Conservation (phyloP, 352 stramenopile species). For the Phytopythium mirpurense region DNA sequence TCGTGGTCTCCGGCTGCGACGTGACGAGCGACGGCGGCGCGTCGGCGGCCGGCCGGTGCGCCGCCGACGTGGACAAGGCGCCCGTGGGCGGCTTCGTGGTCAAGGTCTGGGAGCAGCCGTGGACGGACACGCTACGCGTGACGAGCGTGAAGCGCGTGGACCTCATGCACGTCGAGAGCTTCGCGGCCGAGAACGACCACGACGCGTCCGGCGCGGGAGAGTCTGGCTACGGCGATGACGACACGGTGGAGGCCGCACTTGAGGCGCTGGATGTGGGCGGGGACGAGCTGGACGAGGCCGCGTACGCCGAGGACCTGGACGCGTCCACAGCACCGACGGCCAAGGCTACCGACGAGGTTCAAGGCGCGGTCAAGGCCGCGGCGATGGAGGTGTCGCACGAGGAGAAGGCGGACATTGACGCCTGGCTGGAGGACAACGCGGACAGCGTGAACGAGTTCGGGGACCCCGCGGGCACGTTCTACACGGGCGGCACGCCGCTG, state of each 20-base stretch:
- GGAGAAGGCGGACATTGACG: constrained; percentile 47
- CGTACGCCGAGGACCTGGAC: neutral
- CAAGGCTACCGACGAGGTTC: neutral
- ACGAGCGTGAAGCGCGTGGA: constrained; percentile 29
- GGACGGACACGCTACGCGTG: constrained; percentile 45
- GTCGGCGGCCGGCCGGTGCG: constrained; percentile 35
- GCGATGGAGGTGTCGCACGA: constrained; percentile 20
- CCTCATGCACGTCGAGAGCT: constrained; percentile 10
- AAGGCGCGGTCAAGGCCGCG: constrained; percentile 4
- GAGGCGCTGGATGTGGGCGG: constrained; percentile 7
- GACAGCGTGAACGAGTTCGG: constrained; percentile 53
- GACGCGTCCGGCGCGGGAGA: constrained; percentile 8
- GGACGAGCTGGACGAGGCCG: constrained; percentile 7
- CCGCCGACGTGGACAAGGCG: neutral
- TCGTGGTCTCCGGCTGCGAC: constrained; percentile 16
- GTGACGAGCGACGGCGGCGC: constrained; percentile 9
- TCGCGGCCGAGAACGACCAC: constrained; percentile 54
- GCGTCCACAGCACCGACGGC: no score
- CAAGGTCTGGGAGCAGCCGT: constrained; percentile 10
- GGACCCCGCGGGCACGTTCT: constrained; percentile 43
- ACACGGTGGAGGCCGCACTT: constrained; percentile 5
- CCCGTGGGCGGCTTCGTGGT: constrained; percentile 7
- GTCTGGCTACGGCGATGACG: constrained; percentile 3
- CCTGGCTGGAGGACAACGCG: constrained; percentile 47
- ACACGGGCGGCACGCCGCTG: constrained; percentile 73